phyloP scores from a whole-genome alignment of 768 basidiomycete genomes.

The Kondoa subrosea region DNA sequence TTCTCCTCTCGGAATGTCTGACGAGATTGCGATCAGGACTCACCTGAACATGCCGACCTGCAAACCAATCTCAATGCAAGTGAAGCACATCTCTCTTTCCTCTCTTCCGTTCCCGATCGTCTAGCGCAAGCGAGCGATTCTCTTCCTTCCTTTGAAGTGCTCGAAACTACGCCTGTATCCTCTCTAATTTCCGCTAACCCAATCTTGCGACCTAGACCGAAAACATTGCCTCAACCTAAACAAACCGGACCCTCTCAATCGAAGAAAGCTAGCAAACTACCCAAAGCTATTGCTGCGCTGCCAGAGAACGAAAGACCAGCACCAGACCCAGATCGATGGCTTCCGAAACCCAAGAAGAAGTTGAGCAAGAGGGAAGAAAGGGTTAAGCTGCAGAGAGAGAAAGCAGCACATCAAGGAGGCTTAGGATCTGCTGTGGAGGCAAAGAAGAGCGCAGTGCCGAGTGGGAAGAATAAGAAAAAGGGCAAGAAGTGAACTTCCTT shows the following conservation, averaged over 20 bases:
- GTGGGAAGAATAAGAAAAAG: slow-evolving; percentile 22
- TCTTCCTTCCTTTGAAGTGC: slow-evolving; percentile 19
- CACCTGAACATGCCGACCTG: slow-evolving; percentile 34
- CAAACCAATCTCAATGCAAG: slow-evolving; percentile 32
- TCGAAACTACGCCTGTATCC: slow-evolving; percentile 27
- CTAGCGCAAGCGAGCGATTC: slow-evolving; percentile 8
- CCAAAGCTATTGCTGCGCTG: slow-evolving; percentile 13
- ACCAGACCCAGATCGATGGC: slow-evolving; percentile 22
- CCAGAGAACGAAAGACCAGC: slow-evolving; percentile 13
- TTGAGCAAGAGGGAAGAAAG: slow-evolving; percentile 30
- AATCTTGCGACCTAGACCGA: slow-evolving; percentile 10
- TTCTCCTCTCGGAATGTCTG: neutral
- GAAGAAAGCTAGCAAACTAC: slow-evolving; percentile 6
- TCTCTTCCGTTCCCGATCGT: slow-evolving; percentile 21
- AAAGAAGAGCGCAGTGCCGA: slow-evolving; percentile 20
- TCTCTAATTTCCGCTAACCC: slow-evolving; percentile 17
- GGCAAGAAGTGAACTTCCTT: slow-evolving; percentile 23
- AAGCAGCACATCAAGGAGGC: slow-evolving; percentile 25
- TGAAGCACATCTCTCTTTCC: slow-evolving; percentile 31
- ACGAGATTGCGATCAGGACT: slow-evolving; percentile 27
- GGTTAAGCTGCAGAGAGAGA: slow-evolving; percentile 27
- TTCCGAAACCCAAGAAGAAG: slow-evolving; percentile 31
- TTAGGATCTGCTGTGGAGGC: slow-evolving; percentile 21
- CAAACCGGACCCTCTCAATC: neutral
- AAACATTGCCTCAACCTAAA: neutral